Base-by-base conservation (phyloP, 495 filamentous ascomycete genomes). In the Aspergillus haitiensis region DNA sequence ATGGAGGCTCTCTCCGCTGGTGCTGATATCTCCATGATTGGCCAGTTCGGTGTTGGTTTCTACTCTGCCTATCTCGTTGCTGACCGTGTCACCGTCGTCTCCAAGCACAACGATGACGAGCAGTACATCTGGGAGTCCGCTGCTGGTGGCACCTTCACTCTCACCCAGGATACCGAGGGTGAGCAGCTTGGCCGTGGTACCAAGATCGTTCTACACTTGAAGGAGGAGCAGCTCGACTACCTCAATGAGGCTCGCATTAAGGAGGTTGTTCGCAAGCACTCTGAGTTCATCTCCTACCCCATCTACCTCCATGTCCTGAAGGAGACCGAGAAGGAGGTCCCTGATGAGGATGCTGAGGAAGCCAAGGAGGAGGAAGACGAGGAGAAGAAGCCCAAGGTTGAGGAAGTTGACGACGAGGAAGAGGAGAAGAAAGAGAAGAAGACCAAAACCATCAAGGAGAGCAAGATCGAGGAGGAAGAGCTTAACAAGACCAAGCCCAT, bases 251-350 rank as follows among this genome's bases (percentile, higher is more conserved):
- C 86, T 83, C 92, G 93, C 84, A 91, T 98, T 84, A 98, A 98
- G 89, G 94, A 98, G 86, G 92, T 98, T 64, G 91, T 98, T 81
- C 97, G 97, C 91, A 98, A 98, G 89, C 94, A 98, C 88, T 98
- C 94, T 76, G 94, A 98, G 84, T 98, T 98, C 88, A 98, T 98
- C 85, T 98, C 95, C 54, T 98, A 98, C 86, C 94, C 94, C 67
- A 98, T 98, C 86, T 98, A 96, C 85, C 94, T 98, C 60, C 94
- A 98, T 78, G 91, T 98, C 72, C 78, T 89, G 73, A 98, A 98
- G 86, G 95, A 98, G 89, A 93, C 88, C 70, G 94, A 98, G 91
- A 97, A 83, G 70, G 94, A 98, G 82, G 92, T 98, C 63, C 92
- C 92, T 59, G 95, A 97, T 76, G 95, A 97, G 82, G 93, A 97